Percentiles rank a stretch among this genome's conserved stretches.
These are phyloP conservation scores for Scedosporium minutisporum DNA, from an alignment of 2,329 filamentous ascomycete genomes.

Conservation along the genomic window DNA sequence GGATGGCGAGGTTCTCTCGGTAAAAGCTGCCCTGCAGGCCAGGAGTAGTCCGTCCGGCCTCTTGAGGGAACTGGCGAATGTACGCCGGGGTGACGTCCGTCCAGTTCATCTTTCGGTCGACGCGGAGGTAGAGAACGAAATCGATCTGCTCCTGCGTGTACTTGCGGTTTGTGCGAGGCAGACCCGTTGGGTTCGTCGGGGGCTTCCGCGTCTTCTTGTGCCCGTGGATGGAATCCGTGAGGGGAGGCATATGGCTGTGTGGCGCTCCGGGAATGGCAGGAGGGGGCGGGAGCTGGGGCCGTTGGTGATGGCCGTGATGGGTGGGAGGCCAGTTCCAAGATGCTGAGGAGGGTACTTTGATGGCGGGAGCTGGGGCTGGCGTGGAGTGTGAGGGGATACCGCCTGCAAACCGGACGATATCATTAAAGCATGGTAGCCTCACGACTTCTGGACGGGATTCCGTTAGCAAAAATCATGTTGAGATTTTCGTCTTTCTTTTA, in stretches of 20 bases:
- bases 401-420: neutral
- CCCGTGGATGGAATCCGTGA: neutral
- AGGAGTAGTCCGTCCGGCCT: conserved; percentile 9
- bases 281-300: neutral
- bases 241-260: neutral
- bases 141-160: conserved; percentile 33
- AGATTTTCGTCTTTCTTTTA: no score
- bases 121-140: conserved; percentile 34
- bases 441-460: neutral
- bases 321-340: neutral
- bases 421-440: conserved; percentile 1
- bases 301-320: neutral
- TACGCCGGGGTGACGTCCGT: conserved; percentile 8
- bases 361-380: conserved; percentile 10
- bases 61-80: conserved; percentile 8
- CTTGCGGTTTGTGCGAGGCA: conserved; percentile 25
- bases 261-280: neutral
- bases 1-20: conserved; percentile 31
- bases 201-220: conserved; percentile 9
- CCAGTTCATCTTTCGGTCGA: conserved; percentile 34
- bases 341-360: neutral
- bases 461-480: no score
- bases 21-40: conserved; percentile 35
- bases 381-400: neutral
- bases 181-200: conserved; percentile 11